A percentile compares a stretch with the other conserved stretches of the same genome.
phyloP scores from a whole-genome alignment of 805 yeast species.

The Wickerhamiella alocasiicola region DNA sequence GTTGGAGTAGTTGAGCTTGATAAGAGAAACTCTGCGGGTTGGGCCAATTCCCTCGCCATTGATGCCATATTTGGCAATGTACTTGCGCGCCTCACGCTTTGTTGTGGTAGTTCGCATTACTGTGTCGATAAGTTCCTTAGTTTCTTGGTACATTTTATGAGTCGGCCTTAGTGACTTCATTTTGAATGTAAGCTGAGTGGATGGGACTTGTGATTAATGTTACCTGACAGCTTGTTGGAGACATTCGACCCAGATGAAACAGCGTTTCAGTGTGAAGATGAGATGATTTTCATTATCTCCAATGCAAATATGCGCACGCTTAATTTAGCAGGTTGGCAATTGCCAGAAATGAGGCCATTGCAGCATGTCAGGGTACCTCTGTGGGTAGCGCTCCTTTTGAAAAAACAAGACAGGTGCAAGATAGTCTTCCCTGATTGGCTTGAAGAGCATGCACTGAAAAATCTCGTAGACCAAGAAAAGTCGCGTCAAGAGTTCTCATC shows the following conservation, averaged over 20 bases:
- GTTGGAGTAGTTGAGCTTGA: conserved; percentile 16
- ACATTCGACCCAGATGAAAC: conserved; percentile 39
- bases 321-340: conserved; percentile 47
- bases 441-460: conserved; percentile 38
- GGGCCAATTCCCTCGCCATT: conserved; percentile 10
- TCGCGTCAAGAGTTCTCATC: conserved; percentile 40
- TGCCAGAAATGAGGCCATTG: conserved; percentile 55
- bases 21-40: conserved; percentile 12
- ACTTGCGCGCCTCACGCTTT: conserved; percentile 78
- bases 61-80: conserved; percentile 51
- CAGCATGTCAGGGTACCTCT: conserved; percentile 60
- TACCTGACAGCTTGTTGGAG: conserved; percentile 6
- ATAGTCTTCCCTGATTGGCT: conserved; percentile 85
- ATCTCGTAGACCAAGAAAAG: conserved; percentile 54
- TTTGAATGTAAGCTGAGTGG: background rate
- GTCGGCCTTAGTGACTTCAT: background rate
- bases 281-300: conserved; percentile 61
- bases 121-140: conserved; percentile 55
- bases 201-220: background rate
- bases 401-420: conserved; percentile 74
- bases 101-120: conserved; percentile 86
- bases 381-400: conserved; percentile 78
- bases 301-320: conserved; percentile 56
- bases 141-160: background rate
- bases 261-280: conserved; percentile 76